Conservation (phyloP, 805 yeast genomes). For the Schizosaccharomyces osmophilus region DNA sequence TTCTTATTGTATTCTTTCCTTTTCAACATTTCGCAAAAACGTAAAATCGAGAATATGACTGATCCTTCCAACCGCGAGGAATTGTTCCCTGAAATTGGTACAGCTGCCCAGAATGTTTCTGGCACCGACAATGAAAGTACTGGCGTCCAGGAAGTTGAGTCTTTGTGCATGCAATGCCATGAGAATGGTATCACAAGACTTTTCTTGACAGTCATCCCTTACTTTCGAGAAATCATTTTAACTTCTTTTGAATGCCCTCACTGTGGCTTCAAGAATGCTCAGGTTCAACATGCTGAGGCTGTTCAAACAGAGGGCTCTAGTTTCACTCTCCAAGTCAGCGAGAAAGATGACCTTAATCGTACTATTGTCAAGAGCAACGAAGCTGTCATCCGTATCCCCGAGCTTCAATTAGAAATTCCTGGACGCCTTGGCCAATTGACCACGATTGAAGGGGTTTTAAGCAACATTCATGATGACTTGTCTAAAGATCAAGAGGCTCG, state of each 20-base stretch:
- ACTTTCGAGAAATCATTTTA: conserved; percentile 64
- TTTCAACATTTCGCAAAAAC: conserved; percentile 3
- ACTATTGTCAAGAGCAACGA: conserved; percentile 81
- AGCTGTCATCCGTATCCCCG: conserved; percentile 54
- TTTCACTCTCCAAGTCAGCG: conserved; percentile 44
- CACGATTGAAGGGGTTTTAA: conserved; percentile 68
- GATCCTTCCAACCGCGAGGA: conserved; percentile 4
- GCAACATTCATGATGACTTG: conserved; percentile 65
- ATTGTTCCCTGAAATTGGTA: conserved; percentile 32
- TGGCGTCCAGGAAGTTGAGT: conserved; percentile 69
- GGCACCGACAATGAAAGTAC: conserved; percentile 18
- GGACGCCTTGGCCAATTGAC: conserved; percentile 84
- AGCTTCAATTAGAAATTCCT: conserved; percentile 82
- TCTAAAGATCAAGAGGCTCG: conserved; percentile 61
- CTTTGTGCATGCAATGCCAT: conserved; percentile 88
- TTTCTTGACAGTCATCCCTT: conserved; percentile 73
- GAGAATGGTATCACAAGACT: conserved; percentile 63
- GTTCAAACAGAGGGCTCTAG: conserved; percentile 74
- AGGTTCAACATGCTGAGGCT: conserved; percentile 83
- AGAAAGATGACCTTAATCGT: conserved; percentile 51
- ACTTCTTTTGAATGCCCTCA: conserved; percentile 94
- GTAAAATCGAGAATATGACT: neutral
- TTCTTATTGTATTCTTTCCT: neutral
- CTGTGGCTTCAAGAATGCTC: conserved; percentile 75
- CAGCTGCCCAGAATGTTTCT: conserved; percentile 26